Percentiles rank a stretch among this genome's conserved stretches.
Conservation (phyloP, 2,329 filamentous ascomycete genomes). For the Zalaria sp. region DNA sequence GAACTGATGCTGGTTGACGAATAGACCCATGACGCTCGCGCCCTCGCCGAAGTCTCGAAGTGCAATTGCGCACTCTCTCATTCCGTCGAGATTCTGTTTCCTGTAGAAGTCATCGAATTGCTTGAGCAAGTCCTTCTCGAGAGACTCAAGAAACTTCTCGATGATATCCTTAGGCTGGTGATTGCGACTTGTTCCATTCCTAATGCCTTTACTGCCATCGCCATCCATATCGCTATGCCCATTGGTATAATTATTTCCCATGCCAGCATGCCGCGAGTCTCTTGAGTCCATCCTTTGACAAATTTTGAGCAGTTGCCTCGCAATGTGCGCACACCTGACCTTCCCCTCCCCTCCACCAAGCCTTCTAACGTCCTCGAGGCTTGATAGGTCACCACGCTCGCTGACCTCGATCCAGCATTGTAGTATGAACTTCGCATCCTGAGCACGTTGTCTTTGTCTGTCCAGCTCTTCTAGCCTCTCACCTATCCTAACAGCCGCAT, state of each 20-base stretch:
- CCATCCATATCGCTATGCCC: constrained; percentile 35
- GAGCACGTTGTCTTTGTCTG: constrained; percentile 72
- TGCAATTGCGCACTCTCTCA: constrained; percentile 93
- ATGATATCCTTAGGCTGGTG: constrained; percentile 55
- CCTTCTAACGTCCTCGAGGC: constrained; percentile 76
- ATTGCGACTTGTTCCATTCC: constrained; percentile 20
- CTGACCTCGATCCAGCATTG: constrained; percentile 95
- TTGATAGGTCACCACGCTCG: constrained; percentile 72
- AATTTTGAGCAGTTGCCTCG: constrained; percentile 83
- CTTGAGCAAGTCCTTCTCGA: constrained; percentile 88
- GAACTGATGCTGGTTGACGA: constrained; percentile 98
- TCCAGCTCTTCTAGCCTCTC: constrained; percentile 89
- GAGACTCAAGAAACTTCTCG: constrained; percentile 88
- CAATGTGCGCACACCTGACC: constrained; percentile 85
- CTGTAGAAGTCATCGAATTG: constrained; percentile 97
- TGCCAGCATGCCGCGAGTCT: not conserved
- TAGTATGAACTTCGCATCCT: constrained; percentile 89
- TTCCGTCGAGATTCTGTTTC: constrained; percentile 89
- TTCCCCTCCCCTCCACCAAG: constrained; percentile 82
- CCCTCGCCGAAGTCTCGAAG: constrained; percentile 93
- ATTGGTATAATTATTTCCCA: constrained; percentile 3
- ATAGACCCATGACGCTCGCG: constrained; percentile 84
- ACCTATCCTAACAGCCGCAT: constrained; percentile 86
- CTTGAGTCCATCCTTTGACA: constrained; percentile 75
- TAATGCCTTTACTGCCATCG: constrained; percentile 27